Evolutionary conservation across 78 protist species (phyloP), one percentile per base, ranked within the genome.

Genomic region (Dictyostelium firmibasis): DNA sequence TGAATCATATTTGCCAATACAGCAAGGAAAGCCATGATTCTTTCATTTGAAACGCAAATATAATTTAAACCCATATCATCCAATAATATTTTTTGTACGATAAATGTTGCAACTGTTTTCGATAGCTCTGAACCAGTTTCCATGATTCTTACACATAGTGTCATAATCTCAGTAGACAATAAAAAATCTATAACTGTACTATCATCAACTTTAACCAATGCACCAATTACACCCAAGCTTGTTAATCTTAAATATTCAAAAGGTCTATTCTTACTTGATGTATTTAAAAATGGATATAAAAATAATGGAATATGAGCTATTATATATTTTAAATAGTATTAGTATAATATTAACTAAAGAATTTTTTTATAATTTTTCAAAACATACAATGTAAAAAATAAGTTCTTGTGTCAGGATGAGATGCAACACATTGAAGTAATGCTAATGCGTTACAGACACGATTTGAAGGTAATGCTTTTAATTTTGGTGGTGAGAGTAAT

Each of bases 181-280:
- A 99, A 97, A 83, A 98, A 99, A 60, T 89, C 95, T 35, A 99
- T 97, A 23, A 99, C 99, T 16, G 98, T 98, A 31, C 89, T 27
- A 83, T 98, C 99, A 84, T 99, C 99, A 29, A 96, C 98, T 95
- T 99, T 99, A 50, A 99, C 99, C 2, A 99, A 97, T 18, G 99
- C 99, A 11, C 99, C 99, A 84, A 99, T 99, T 13, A 99, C 99
- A 78, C 99, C 99, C 60, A 99, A 99, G 29, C 96, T 78, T n/a
- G 99, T 99, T 82, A 99, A 92, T 23, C 99, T 97, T 33, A 99
- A 96, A 94, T 98, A 99, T 91, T 99, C 99, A 78, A 98, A 99
- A 16, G 99, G 99, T 36, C 98, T 92, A 57, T 97, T 93, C 79
- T 95, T 97, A 83, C 93, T 86, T 29, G 96, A 93, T 25, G 99